Percentiles rank a stretch among this genome's conserved stretches.
Evolutionary conservation across 2,329 filamentous ascomycete genomes (phyloP).

Genomic region (Cercospora sp.): DNA sequence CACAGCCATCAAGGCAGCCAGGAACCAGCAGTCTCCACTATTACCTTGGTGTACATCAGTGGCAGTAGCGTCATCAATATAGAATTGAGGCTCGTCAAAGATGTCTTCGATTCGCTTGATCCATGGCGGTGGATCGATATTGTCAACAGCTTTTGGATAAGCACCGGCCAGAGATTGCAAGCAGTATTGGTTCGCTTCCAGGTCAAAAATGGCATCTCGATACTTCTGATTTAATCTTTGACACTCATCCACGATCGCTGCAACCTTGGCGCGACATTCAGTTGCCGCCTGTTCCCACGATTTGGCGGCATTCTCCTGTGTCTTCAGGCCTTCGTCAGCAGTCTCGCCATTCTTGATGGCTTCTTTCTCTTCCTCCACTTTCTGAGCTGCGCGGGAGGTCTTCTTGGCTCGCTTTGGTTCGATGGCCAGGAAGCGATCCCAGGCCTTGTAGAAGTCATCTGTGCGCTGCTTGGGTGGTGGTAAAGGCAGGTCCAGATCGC

Average conservation of each 20-base stretch:
- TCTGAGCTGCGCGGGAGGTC: conserved; percentile 25
- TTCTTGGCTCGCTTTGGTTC: conserved; percentile 35
- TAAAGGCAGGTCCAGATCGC: conserved; percentile 9
- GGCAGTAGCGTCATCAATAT: conserved; percentile 69
- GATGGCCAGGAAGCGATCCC: conserved; percentile 37
- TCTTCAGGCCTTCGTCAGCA: conserved; percentile 28
- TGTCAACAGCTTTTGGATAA: conserved; percentile 28
- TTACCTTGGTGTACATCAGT: conserved; percentile 78
- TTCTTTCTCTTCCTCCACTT: conserved; percentile 28
- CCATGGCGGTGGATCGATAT: conserved; percentile 35
- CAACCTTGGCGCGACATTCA: conserved; percentile 64
- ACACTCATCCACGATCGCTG: conserved; percentile 64
- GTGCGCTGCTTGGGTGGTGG: conserved; percentile 20
- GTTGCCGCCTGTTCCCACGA: conserved; percentile 73
- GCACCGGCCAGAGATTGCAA: conserved; percentile 29
- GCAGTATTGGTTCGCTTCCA: conserved; percentile 64
- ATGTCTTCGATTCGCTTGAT: conserved; percentile 40
- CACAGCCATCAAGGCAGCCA: conserved; percentile 76
- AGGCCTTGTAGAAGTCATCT: conserved; percentile 35
- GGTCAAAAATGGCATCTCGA: conserved; percentile 81
- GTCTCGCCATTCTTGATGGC: conserved; percentile 22
- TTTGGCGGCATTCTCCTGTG: conserved; percentile 33
- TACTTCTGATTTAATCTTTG: conserved; percentile 81
- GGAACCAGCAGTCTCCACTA: conserved; percentile 82
- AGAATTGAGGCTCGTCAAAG: conserved; percentile 57